These are phyloP conservation scores for Phytophthora agathidicida DNA, from an alignment of 352 stramenopile genomes.

Conservation along the genomic window DNA sequence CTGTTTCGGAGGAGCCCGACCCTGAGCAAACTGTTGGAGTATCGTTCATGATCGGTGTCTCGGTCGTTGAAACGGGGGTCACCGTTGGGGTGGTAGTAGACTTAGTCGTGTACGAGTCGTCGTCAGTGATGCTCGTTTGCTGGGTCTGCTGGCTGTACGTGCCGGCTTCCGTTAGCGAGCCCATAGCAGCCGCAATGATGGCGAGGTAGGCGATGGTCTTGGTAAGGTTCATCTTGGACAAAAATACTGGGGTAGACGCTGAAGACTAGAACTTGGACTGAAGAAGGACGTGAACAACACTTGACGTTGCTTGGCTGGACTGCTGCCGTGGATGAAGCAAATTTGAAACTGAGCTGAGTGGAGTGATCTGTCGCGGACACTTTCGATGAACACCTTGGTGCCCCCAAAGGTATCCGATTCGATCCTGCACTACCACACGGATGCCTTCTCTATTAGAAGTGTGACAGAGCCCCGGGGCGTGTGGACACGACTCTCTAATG, in stretches of 20 bases:
- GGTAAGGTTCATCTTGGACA: constrained; percentile 39
- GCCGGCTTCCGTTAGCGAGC: constrained; percentile 28
- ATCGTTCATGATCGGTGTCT: background rate
- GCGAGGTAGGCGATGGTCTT: constrained; percentile 41
- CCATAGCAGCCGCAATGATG: constrained; percentile 25
- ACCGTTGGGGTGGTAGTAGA: constrained; percentile 3
- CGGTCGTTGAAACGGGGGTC: background rate
- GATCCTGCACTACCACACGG: background rate
- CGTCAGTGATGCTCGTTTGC: constrained; percentile 1
- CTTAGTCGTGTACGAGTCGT: constrained; percentile 17
- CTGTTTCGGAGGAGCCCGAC: background rate
- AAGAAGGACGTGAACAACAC: constrained; percentile 17
- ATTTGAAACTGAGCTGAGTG: constrained; percentile 20
- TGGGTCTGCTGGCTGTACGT: constrained; percentile 6
- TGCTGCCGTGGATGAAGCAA: constrained; percentile 13
- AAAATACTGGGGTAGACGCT: constrained; percentile 10
- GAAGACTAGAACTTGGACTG: constrained; percentile 18
- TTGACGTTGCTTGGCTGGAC: constrained; percentile 1
- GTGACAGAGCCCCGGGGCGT: background rate
- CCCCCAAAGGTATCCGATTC: background rate
- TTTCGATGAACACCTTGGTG: constrained; percentile 3
- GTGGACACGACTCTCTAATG: constrained; percentile 15
- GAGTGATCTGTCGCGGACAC: background rate
- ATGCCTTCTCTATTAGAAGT: background rate
- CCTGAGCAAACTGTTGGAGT: background rate